Evolutionary conservation across 2,329 filamentous ascomycete species (phyloP).

Genomic region (Dactylellina haptotyla): DNA sequence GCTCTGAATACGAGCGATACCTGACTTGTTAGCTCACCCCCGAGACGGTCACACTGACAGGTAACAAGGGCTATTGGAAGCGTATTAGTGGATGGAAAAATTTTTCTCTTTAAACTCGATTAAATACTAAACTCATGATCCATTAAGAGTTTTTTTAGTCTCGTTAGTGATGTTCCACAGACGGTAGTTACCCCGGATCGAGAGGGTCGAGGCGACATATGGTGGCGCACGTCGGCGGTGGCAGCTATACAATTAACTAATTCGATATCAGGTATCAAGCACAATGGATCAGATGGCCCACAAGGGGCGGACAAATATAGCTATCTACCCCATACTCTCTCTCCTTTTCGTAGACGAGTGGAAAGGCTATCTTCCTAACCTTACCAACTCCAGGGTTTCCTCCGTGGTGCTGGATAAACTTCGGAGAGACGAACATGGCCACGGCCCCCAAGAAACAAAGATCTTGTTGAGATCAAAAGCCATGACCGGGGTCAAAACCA

Average conservation of each 20-base stretch:
- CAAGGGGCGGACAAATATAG: constrained; percentile 29
- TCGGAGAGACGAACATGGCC: constrained; percentile 37
- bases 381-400: constrained; percentile 21
- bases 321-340: background rate
- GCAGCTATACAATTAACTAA: background rate
- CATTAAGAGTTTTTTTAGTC: constrained; percentile 10
- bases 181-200: constrained; percentile 41
- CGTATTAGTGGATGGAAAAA: constrained; percentile 42
- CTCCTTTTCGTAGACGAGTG: background rate
- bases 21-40: constrained; percentile 3
- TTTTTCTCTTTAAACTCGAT: constrained; percentile 16
- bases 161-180: background rate
- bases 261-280: background rate
- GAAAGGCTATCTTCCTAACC: background rate
- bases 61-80: constrained; percentile 8
- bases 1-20: constrained; percentile 9
- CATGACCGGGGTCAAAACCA: constrained; percentile 19
- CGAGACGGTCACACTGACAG: constrained; percentile 36
- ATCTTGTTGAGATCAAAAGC: no score
- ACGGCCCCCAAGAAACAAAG: background rate
- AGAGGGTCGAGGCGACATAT: constrained; percentile 8
- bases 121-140: constrained; percentile 45
- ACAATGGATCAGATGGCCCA: constrained; percentile 28
- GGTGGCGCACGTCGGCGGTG: constrained; percentile 15
- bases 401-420: constrained; percentile 51